Percentiles rank a stretch among this genome's conserved stretches.
Evolutionary conservation across 2,329 filamentous ascomycete species (phyloP).

Genomic region (Chlorencoelia australis): DNA sequence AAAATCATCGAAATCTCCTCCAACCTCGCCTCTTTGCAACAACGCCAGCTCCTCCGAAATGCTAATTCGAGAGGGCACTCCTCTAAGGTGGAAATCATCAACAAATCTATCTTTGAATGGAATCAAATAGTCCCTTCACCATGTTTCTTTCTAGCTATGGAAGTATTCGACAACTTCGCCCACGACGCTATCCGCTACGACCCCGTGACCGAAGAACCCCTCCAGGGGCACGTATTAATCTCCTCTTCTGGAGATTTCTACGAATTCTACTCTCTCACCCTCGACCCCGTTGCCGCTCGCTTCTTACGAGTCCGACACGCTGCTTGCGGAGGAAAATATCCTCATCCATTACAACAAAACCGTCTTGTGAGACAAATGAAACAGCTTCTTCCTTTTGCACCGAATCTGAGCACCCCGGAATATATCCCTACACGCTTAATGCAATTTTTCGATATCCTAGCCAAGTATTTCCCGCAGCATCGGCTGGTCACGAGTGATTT

Average conservation of each 20-base stretch:
- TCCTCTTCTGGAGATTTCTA: constrained; percentile 81
- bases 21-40: constrained; percentile 69
- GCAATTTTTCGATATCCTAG: constrained; percentile 91
- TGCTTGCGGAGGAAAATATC: constrained; percentile 55
- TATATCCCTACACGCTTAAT: constrained; percentile 92
- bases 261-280: constrained; percentile 75
- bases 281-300: constrained; percentile 74
- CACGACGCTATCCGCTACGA: constrained; percentile 94
- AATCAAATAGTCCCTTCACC: constrained; percentile 75
- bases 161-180: constrained; percentile 97
- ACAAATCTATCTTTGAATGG: constrained; percentile 94
- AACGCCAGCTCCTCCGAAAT: constrained; percentile 54
- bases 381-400: constrained; percentile 55
- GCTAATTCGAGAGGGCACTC: constrained; percentile 65
- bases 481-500: constrained; percentile 87
- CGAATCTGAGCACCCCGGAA: constrained; percentile 73
- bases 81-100: constrained; percentile 87
- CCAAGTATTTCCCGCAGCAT: constrained; percentile 81
- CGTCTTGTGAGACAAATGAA: constrained; percentile 51
- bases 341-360: constrained; percentile 45
- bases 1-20: constrained; percentile 93
- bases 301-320: constrained; percentile 79
- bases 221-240: constrained; percentile 84
- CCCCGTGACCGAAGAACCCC: constrained; percentile 63
- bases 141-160: constrained; percentile 95